phyloP scores from a whole-genome alignment of 371 early-diverging fungal genomes.

The Mucor circinelloides region DNA sequence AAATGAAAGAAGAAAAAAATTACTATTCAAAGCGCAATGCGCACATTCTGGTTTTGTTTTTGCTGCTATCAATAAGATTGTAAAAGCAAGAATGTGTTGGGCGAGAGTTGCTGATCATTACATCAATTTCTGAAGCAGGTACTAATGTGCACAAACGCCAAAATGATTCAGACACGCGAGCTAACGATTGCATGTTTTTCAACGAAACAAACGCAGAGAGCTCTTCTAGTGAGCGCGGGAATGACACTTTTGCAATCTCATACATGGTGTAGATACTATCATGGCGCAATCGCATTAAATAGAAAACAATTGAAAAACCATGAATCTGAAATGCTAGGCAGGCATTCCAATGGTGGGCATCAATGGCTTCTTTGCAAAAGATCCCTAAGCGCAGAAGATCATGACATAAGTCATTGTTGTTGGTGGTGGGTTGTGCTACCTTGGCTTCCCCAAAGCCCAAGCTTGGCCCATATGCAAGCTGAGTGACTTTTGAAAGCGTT shows the following conservation, averaged over 20 bases:
- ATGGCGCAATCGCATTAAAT: slow-evolving; percentile 24
- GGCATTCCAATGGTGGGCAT: slow-evolving; percentile 22
- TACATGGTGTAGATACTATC: slow-evolving; percentile 27
- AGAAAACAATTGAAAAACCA: slow-evolving; percentile 28
- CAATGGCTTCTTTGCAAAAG: slow-evolving; percentile 29
- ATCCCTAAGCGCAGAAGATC: slow-evolving; percentile 27
- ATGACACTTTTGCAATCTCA: slow-evolving; percentile 27
- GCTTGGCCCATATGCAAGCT: slow-evolving; percentile 27
- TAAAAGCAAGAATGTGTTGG: slow-evolving; percentile 28
- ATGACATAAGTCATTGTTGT: slow-evolving; percentile 30
- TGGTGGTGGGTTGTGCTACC: slow-evolving; percentile 27
- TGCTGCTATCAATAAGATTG: slow-evolving; percentile 28
- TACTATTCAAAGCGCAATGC: slow-evolving; percentile 30
- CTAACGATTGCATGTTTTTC: slow-evolving; percentile 24
- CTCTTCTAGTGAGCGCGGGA: slow-evolving; percentile 28
- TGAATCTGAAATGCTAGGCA: slow-evolving; percentile 28
- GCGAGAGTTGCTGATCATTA: slow-evolving; percentile 25
- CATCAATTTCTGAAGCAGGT: slow-evolving; percentile 28
- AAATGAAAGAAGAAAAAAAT: slow-evolving; percentile 28
- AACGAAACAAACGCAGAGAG: slow-evolving; percentile 20
- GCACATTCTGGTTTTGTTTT: slow-evolving; percentile 21
- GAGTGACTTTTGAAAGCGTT: slow-evolving; percentile 26
- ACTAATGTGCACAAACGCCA: slow-evolving; percentile 26
- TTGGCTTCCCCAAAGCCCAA: slow-evolving; percentile 32
- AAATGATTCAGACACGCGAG: slow-evolving; percentile 26